These are phyloP conservation scores for Paracorniculantispora psalliotae DNA, from an alignment of 2,329 filamentous ascomycete genomes.

Conservation along the genomic window DNA sequence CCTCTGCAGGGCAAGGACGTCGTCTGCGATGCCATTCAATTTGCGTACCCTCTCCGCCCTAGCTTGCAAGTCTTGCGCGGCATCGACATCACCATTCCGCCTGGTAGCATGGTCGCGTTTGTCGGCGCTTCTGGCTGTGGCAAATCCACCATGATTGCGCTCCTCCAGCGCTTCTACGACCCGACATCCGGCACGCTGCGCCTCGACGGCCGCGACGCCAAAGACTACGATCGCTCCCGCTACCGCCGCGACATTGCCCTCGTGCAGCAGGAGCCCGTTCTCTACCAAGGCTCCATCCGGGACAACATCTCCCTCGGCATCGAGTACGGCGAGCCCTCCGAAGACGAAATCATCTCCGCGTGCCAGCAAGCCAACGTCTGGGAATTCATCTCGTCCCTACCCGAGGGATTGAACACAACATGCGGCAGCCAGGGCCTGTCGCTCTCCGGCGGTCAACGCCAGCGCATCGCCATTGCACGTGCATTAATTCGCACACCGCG, in stretches of 20 bases:
- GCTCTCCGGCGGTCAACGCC: conserved; percentile 67
- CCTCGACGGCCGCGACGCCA: conserved; percentile 27
- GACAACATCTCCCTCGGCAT: conserved; percentile 52
- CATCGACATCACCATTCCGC: conserved; percentile 36
- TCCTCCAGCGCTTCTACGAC: conserved; percentile 43
- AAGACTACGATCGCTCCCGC: conserved; percentile 23
- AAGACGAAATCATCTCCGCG: conserved; percentile 41
- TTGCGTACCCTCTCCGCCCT: conserved; percentile 49
- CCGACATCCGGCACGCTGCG: conserved; percentile 27
- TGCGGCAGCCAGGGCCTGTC: conserved; percentile 65
- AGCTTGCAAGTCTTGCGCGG: conserved; percentile 32
- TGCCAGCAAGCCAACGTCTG: conserved; percentile 51
- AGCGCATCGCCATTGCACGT: conserved; percentile 68
- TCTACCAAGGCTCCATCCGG: conserved; percentile 47
- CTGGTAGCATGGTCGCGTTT: conserved; percentile 48
- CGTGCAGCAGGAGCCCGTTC: conserved; percentile 37
- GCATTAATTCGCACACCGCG: conserved; percentile 62
- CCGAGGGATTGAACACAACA: conserved; percentile 56
- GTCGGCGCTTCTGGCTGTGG: conserved; percentile 56
- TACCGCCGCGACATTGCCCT: conserved; percentile 34
- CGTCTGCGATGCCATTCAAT: conserved; percentile 47
- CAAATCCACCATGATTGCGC: conserved; percentile 55
- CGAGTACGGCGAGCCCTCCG: conserved; percentile 25
- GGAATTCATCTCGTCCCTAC: conserved; percentile 51
- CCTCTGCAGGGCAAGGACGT: conserved; percentile 30